These are phyloP conservation scores for Eucalyptus dawsonii DNA, from an alignment of 345 rosid species.

Conservation along the genomic window DNA sequence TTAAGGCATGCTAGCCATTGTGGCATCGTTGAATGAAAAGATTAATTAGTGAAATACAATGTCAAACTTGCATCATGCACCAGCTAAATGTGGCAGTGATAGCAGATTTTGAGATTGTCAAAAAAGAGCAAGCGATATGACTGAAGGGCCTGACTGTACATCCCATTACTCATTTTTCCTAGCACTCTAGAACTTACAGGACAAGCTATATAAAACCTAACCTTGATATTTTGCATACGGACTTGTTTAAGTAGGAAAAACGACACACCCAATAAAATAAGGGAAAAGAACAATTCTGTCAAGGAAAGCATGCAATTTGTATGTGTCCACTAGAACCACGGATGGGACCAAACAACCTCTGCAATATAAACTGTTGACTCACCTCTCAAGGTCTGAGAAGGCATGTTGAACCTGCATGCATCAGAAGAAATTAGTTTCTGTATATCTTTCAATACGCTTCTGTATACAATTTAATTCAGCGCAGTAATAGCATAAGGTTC, in stretches of 20 bases:
- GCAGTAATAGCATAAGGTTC: neutral
- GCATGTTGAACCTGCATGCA: slow-evolving; percentile 46
- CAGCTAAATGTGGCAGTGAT: neutral
- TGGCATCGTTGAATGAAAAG: neutral
- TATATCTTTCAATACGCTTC: neutral
- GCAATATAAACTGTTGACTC: neutral
- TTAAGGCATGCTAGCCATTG: neutral
- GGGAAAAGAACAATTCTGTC: neutral
- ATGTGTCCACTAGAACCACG: neutral
- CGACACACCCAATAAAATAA: neutral
- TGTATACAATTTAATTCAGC: neutral
- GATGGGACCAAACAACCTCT: neutral
- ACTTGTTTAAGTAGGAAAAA: neutral
- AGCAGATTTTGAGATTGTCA: neutral
- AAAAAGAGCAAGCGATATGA: neutral
- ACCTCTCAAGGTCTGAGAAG: slow-evolving; percentile 58
- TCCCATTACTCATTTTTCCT: neutral
- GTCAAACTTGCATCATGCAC: neutral
- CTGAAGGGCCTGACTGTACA: neutral
- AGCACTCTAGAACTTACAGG: neutral
- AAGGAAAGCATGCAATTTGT: neutral
- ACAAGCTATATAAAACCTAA: neutral
- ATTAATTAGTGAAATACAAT: neutral
- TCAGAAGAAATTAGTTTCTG: neutral
- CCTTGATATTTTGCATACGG: neutral